Base-by-base conservation (phyloP, 768 basidiomycete genomes). In the Lyophyllum shimeji region DNA sequence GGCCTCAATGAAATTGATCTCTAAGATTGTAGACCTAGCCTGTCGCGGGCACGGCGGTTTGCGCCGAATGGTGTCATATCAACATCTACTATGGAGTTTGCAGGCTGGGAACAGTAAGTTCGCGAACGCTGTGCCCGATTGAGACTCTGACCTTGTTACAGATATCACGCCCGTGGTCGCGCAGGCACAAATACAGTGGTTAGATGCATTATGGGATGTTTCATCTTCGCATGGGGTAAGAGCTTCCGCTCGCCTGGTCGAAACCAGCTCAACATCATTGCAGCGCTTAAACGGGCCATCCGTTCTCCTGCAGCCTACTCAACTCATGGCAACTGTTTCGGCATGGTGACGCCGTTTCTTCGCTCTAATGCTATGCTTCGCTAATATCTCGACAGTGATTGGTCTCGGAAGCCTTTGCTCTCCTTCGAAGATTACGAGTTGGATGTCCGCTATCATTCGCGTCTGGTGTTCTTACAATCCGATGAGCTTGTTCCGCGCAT, bases 1-100 rank as follows among this genome's bases (percentile, higher is more conserved):
- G 55, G 23, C 25, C 0, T 45, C 53, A 24, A 57, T 20, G 17
- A 44, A 46, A 3, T 7, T 48, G 18, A 23, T 60, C 44, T 42
- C 72, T 25, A 69, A 72, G 18, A 68, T 86, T 31, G 67, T 83
- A 34, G 63, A 71, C 21, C 52, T 75, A 9, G 74, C 76, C 24
- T 73, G 74, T 33, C 64, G 45, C 31, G 52, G 71, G 37, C 65
- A 66, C 7, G 50, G 59, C 20, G 63, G 61, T 21, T 64, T 89
- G 9, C 57, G 69, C 21, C 80, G 77, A 53, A 67, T 87, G 33
- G 69, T 79, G 12, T 65, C 75, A 0, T 84, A 85, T 62, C 83
- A 82, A 58, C 85, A 85, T 58, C 67, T 83, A n/a, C 39, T 78
- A 27, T 88, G 86, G 87, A 57, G 71, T 8, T 56, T 67, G 18